Conservation (phyloP, 306 rosid species). For the Quercus rubra region DNA sequence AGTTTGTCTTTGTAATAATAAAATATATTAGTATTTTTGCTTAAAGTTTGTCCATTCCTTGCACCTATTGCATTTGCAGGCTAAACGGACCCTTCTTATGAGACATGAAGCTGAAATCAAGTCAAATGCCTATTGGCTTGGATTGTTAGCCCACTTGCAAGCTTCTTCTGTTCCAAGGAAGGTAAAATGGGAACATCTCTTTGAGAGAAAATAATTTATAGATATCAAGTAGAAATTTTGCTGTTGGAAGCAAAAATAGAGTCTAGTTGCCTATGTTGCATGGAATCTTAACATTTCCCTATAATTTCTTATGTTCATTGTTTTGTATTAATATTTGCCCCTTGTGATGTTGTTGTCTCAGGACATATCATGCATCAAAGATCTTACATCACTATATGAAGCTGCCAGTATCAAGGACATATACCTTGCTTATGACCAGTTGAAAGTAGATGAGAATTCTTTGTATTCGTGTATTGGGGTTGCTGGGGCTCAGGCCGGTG, state of each 20-base stretch:
- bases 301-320: neutral
- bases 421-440: slow-evolving; percentile 83
- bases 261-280: slow-evolving; percentile 1
- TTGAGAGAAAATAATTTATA: neutral
- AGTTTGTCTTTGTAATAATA: neutral
- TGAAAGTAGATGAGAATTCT: slow-evolving; percentile 82
- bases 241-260: slow-evolving; percentile 13
- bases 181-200: slow-evolving; percentile 48
- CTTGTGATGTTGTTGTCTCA: slow-evolving; percentile 42
- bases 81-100: slow-evolving; percentile 90
- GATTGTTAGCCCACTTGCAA: slow-evolving; percentile 90
- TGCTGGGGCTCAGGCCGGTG: slow-evolving; percentile 81
- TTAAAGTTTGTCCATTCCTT: slow-evolving; percentile 22
- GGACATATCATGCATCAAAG: slow-evolving; percentile 96
- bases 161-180: slow-evolving; percentile 95
- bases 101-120: slow-evolving; percentile 97
- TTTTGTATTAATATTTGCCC: slow-evolving; percentile 16
- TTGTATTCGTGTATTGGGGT: slow-evolving; percentile 84
- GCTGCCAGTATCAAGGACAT: slow-evolving; percentile 73
- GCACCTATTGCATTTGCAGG: slow-evolving; percentile 46
- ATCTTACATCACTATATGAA: slow-evolving; percentile 71
- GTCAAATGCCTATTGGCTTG: slow-evolving; percentile 97
- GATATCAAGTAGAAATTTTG: neutral
- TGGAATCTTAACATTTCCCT: neutral
- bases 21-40: neutral